phyloP scores from a whole-genome alignment of 1,139 yeast genomes.

The Geotrichum fermentans region DNA sequence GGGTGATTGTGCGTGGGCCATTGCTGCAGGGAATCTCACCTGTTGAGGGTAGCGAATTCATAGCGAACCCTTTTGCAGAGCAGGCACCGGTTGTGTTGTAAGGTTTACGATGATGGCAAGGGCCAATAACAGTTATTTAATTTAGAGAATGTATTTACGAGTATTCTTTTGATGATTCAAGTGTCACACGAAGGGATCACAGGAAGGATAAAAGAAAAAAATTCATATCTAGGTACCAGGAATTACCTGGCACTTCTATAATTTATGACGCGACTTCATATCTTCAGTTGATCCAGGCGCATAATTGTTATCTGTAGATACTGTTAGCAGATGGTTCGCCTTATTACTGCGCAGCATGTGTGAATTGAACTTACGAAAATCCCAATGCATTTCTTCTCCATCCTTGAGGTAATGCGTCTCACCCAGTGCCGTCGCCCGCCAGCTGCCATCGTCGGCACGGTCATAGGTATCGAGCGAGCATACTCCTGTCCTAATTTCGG shows the following conservation, averaged over 20 bases:
- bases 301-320: slow-evolving; percentile 40
- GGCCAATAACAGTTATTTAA: not conserved
- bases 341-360: too few relatives aligned
- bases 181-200: too few relatives aligned
- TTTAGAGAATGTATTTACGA: too few relatives aligned
- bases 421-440: slow-evolving; percentile 63
- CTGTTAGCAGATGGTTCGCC: too few relatives aligned
- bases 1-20: slow-evolving; percentile 85
- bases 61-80: slow-evolving; percentile 60
- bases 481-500: slow-evolving; percentile 50
- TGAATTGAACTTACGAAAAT: slow-evolving; percentile 59
- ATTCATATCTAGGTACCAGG: not conserved
- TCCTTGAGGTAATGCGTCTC: slow-evolving; percentile 56
- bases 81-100: too few relatives aligned
- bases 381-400: slow-evolving; percentile 95
- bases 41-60: slow-evolving; percentile 71
- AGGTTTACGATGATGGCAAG: not conserved
- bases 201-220: too few relatives aligned
- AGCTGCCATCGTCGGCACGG: slow-evolving; percentile 41
- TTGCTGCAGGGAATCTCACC: slow-evolving; percentile 77
- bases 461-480: slow-evolving; percentile 56
- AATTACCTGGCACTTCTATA: not conserved
- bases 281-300: slow-evolving; percentile 81
- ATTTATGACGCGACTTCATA: slow-evolving; percentile 41
- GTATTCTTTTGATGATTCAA: too few relatives aligned